Percentiles rank a stretch among this genome's conserved stretches.
Evolutionary conservation across 176 grass and related monocot genomes (phyloP).

Genomic region (Bromus sterilis): DNA sequence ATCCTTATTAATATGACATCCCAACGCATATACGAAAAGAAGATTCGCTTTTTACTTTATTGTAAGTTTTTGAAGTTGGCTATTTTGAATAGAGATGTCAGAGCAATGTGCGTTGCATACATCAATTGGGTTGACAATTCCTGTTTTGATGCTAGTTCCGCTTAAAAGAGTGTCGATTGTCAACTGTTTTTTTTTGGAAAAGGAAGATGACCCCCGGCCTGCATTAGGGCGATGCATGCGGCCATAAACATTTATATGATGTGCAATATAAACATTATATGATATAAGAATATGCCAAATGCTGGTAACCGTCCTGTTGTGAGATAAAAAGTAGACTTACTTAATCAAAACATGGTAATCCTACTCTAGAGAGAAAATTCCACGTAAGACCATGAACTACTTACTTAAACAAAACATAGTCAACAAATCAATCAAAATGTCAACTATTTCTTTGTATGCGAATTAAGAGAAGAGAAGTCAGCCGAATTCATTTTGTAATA

Average conservation of each 20-base stretch:
- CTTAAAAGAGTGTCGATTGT: neutral
- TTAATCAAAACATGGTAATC: neutral
- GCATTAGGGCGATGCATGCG: too few relatives aligned
- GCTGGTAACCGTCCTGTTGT: neutral
- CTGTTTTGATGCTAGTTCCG: neutral
- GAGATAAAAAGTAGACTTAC: too few relatives aligned
- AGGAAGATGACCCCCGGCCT: too few relatives aligned
- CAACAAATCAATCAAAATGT: neutral
- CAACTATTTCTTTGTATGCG: conserved; percentile 18
- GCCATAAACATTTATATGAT: too few relatives aligned
- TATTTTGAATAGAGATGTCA: neutral
- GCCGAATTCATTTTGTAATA: conserved; percentile 5
- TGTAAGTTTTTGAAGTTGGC: neutral
- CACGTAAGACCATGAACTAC: neutral
- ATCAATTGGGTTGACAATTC: neutral
- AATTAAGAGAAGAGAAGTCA: neutral
- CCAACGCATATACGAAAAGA: neutral
- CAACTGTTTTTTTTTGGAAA: too few relatives aligned
- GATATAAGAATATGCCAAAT: neutral
- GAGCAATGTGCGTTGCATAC: neutral
- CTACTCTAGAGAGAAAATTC: neutral
- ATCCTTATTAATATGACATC: neutral
- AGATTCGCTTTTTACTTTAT: neutral
- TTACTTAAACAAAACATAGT: neutral
- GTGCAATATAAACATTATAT: neutral